A percentile compares a stretch with the other conserved stretches of the same genome.
These are phyloP conservation scores for Dactylonectria macrodidyma DNA, from an alignment of 2,329 filamentous ascomycete genomes.

Conservation along the genomic window DNA sequence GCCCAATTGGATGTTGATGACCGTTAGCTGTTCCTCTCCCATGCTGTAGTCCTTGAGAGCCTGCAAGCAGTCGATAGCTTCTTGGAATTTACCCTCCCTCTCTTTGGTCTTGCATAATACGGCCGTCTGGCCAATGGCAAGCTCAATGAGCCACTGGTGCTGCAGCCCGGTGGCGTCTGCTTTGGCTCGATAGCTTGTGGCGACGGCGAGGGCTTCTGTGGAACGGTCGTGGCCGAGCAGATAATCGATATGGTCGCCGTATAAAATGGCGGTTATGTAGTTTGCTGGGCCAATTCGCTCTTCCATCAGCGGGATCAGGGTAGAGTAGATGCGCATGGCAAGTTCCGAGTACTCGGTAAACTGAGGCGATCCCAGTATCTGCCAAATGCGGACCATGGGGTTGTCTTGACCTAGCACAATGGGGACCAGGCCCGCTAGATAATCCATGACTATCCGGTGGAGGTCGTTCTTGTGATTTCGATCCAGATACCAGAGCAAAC, in stretches of 20 bases:
- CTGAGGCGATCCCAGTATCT: constrained; percentile 47
- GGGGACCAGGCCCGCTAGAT: constrained; percentile 49
- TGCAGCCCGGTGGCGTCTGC: constrained; percentile 49
- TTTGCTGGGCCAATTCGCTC: constrained; percentile 51
- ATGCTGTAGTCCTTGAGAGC: constrained; percentile 49
- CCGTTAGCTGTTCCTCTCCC: constrained; percentile 50
- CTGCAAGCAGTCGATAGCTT: constrained; percentile 50
- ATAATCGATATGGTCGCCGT: constrained; percentile 54
- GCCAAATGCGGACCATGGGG: constrained; percentile 52
- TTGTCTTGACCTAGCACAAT: constrained; percentile 50
- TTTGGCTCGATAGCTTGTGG: constrained; percentile 46
- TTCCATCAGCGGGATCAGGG: constrained; percentile 51
- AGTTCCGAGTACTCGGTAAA: constrained; percentile 54
- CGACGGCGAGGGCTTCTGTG: constrained; percentile 48
- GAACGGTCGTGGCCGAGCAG: constrained; percentile 47
- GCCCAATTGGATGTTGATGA: constrained; percentile 51
- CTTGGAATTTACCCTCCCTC: constrained; percentile 48
- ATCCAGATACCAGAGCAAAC: constrained; percentile 55
- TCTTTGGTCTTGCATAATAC: constrained; percentile 50
- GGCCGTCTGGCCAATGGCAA: constrained; percentile 51
- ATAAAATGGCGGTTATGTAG: constrained; percentile 51
- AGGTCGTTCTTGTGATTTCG: constrained; percentile 53
- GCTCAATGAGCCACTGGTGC: constrained; percentile 51
- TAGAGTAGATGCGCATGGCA: constrained; percentile 50
- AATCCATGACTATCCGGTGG: constrained; percentile 51